Base-by-base conservation (phyloP, 306 rosid genomes). In the Sindora glabra region DNA sequence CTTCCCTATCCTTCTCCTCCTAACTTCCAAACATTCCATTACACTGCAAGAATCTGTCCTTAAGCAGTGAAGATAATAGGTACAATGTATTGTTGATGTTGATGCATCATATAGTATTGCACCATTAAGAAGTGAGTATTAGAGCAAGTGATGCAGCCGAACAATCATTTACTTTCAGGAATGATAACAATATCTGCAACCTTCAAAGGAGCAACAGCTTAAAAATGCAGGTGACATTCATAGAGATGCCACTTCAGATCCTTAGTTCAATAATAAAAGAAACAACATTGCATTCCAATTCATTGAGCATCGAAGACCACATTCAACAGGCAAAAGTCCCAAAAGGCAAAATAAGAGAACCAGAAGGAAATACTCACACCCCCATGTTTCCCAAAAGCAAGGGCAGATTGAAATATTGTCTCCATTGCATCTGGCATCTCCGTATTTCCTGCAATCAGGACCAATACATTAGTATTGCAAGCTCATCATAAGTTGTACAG, bases 391-490 rank as follows among this genome's bases (percentile, higher is more conserved):
- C 99, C 99, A 33, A 86, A 86, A 64, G 77, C 87, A 67, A 94
- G 95, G 22, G 99, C 99, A 50, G 97, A 76, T 75, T 89, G 94
- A 79, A 89, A 94, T 68, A 94, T 80, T 32, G 95, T 84, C 78
- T 94, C 99, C 89, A 94, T 86, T 78, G 99, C 97, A 80, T 94
- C 99, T 32, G 99, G 99, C 97, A 94, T 89, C 76, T 82, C 94
- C 25, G 81, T 78, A 69, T 73, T 87, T 64, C 94, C 99, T 94
- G 79, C 49, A 83, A 72, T 70, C 75, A 69, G 41, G 62, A 66
- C 37, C 73, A 63, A 61, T 48, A 59, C 6, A 5, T 33, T 25
- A 21, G 26, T 42, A 14, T 29, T 48, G 29, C 56, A n/a, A n/a
- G n/a, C n/a, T n/a, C n/a, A n/a, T n/a, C n/a, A n/a, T n/a, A n/a